Conservation (phyloP, 1,284 basidiomycete species). For the Melampsora americana region DNA sequence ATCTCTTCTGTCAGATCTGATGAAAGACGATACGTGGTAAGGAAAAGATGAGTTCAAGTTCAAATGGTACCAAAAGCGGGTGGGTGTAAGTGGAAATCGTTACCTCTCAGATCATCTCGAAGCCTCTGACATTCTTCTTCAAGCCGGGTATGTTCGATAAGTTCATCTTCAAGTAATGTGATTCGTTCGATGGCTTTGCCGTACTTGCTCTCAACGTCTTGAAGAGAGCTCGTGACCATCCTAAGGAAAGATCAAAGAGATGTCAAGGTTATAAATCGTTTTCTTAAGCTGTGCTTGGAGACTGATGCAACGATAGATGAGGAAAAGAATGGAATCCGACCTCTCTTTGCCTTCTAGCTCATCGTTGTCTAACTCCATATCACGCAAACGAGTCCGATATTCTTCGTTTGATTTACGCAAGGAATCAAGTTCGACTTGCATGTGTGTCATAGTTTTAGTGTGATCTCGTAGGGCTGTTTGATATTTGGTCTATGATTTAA, state of each 20-base stretch:
- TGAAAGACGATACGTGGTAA: too few species aligned
- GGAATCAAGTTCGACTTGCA: conserved; percentile 79
- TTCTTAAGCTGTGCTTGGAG: background rate
- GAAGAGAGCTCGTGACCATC: conserved; percentile 82
- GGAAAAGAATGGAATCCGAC: conserved; percentile 45
- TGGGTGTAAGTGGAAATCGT: background rate
- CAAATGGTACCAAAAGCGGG: background rate
- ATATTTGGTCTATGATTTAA: conserved; percentile 68
- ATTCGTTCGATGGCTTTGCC: conserved; percentile 90
- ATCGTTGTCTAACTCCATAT: conserved; percentile 93
- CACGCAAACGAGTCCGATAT: conserved; percentile 58
- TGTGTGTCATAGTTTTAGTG: conserved; percentile 76
- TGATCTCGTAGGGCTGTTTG: conserved; percentile 82
- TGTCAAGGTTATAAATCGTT: too few species aligned
- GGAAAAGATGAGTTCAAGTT: background rate
- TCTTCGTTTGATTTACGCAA: conserved; percentile 48
- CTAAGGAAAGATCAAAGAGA: conserved; percentile 47
- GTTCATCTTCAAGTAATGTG: conserved; percentile 90
- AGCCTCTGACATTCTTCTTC: conserved; percentile 89
- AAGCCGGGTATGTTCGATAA: conserved; percentile 81
- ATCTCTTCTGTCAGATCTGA: conserved; percentile 40
- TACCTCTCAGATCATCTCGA: conserved; percentile 89
- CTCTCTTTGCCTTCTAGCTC: conserved; percentile 87
- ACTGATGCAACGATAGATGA: conserved; percentile 30
- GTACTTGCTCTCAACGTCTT: conserved; percentile 87